phyloP scores from a whole-genome alignment of 192 early-diverging fungal genomes.

The Backusella parvicylindrica region DNA sequence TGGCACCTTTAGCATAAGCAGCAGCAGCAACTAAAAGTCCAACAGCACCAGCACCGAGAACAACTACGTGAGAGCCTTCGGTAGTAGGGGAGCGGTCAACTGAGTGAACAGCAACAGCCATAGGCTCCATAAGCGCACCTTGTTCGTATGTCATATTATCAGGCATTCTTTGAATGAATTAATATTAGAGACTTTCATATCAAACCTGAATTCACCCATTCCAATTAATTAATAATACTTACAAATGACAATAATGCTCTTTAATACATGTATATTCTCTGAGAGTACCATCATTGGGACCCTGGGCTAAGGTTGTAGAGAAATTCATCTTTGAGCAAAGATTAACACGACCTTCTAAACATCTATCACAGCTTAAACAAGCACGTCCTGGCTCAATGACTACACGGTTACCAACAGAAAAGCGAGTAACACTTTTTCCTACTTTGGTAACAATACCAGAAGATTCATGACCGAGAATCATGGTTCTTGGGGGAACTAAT shows the following conservation, averaged over 20 bases:
- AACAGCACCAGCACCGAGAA: conserved; percentile 39
- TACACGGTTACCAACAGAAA: conserved; percentile 42
- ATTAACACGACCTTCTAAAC: conserved; percentile 33
- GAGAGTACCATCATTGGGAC: conserved; percentile 19
- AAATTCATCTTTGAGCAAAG: conserved; percentile 41
- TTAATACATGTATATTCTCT: background rate
- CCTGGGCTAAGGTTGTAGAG: conserved; percentile 20
- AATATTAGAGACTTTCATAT: background rate
- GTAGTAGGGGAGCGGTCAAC: conserved; percentile 18
- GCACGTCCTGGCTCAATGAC: conserved; percentile 37
- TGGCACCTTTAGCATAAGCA: conserved; percentile 28
- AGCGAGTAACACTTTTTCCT: conserved; percentile 28
- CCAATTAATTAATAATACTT: conserved; percentile 35
- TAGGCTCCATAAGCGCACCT: conserved; percentile 38
- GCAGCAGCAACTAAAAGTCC: conserved; percentile 31
- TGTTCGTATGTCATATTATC: conserved; percentile 33
- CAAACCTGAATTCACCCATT: background rate
- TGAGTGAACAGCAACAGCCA: conserved; percentile 35
- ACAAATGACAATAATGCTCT: conserved; percentile 18
- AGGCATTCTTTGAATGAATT: conserved; percentile 17
- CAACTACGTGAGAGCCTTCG: conserved; percentile 22
- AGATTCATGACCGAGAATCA: conserved; percentile 46
- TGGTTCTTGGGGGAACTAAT: conserved; percentile 21
- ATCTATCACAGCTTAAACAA: conserved; percentile 35
- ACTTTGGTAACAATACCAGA: conserved; percentile 35